phyloP scores from a whole-genome alignment of 345 rosid genomes.

The Rhizophora mangle region DNA sequence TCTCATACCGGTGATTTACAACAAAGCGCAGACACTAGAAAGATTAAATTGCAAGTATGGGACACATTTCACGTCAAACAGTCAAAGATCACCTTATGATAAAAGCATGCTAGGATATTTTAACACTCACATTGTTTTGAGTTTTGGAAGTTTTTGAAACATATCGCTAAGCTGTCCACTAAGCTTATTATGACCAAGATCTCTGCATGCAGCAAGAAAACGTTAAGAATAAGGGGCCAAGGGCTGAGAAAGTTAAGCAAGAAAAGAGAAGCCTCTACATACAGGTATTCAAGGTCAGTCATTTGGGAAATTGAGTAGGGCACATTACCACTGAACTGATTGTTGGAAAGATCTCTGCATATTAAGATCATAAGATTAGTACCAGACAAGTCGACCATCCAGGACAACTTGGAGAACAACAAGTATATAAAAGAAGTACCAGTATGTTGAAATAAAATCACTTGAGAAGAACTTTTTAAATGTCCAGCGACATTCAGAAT shows the following conservation, averaged over 20 bases:
- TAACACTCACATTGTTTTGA: slow-evolving; percentile 57
- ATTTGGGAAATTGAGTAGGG: slow-evolving; percentile 90
- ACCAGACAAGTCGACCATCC: no score
- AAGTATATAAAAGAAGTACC: no score
- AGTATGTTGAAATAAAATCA: no score
- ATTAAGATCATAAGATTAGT: slow-evolving; percentile 7
- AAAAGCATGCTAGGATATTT: background rate
- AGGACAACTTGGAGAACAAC: no score
- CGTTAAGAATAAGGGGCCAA: slow-evolving; percentile 3
- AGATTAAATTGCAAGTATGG: no score
- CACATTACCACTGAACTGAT: slow-evolving; percentile 66
- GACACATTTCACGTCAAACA: no score
- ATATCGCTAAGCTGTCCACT: slow-evolving; percentile 79
- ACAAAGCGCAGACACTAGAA: no score
- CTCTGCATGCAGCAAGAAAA: slow-evolving; percentile 39
- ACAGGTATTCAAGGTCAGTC: slow-evolving; percentile 61
- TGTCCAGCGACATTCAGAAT: no score
- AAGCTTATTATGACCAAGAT: slow-evolving; percentile 65
- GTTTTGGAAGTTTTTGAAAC: slow-evolving; percentile 73
- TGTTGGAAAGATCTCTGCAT: slow-evolving; percentile 81
- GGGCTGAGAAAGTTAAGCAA: slow-evolving; percentile 1
- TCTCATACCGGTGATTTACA: no score
- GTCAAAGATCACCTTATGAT: no score
- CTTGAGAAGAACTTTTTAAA: no score
- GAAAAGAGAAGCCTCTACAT: slow-evolving; percentile 28